Evolutionary conservation across 164 flowering plant species (phyloP).

Genomic region (Echeveria elegans): DNA sequence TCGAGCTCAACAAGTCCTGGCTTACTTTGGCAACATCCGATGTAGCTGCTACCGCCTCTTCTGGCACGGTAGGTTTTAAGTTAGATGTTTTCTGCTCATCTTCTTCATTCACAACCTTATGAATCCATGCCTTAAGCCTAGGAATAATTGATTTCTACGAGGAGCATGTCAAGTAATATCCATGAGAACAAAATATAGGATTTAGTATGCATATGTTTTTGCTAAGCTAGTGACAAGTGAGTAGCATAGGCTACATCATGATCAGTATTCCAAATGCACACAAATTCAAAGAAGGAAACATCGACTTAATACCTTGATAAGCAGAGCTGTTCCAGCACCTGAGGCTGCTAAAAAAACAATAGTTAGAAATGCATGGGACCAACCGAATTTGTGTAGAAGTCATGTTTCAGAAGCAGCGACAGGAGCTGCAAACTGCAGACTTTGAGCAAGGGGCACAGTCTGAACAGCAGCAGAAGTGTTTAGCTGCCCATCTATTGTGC

Average conservation of each 20-base stretch:
- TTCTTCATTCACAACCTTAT: constrained; percentile 64
- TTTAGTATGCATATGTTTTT: neutral
- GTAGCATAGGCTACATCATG: neutral
- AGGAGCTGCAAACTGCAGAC: constrained; percentile 51
- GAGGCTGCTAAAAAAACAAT: constrained; percentile 76
- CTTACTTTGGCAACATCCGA: constrained; percentile 82
- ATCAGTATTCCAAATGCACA: neutral
- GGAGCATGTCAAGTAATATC: constrained; percentile 5
- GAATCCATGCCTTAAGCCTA: constrained; percentile 85
- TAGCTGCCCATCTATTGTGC: constrained; percentile 40
- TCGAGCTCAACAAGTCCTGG: constrained; percentile 68
- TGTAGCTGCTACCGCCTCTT: constrained; percentile 88
- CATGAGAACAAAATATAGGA: neutral
- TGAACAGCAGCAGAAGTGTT: constrained; percentile 36
- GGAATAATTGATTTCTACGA: constrained; percentile 69
- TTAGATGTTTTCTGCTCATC: constrained; percentile 39
- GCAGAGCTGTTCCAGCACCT: constrained; percentile 81
- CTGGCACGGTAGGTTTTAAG: constrained; percentile 53
- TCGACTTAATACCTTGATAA: constrained; percentile 56
- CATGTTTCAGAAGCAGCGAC: constrained; percentile 30
- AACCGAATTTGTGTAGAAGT: constrained; percentile 40
- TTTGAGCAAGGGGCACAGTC: constrained; percentile 36
- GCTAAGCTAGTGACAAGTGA: neutral
- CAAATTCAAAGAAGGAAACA: neutral
- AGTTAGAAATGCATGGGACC: constrained; percentile 75